A percentile compares a stretch with the other conserved stretches of the same genome.
Evolutionary conservation across 1,139 yeast species (phyloP).

Genomic region (Candida frijolesensis): DNA sequence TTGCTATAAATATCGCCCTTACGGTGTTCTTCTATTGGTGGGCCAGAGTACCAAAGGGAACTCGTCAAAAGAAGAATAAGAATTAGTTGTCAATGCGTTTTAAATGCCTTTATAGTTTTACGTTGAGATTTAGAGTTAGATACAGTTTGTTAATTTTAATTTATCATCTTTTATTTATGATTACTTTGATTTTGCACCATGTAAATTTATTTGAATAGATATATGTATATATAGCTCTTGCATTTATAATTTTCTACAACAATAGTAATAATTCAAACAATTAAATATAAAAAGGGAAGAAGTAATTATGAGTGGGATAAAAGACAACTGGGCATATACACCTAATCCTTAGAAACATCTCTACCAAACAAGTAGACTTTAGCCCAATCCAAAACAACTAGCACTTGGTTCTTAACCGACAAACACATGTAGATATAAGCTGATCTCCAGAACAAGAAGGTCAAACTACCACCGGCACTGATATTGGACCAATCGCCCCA

Average conservation of each 20-base stretch:
- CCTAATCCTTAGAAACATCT: conserved; percentile 65
- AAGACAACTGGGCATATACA: neutral
- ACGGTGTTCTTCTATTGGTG: conserved; percentile 67
- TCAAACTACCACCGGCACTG: conserved; percentile 81
- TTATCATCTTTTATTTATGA: neutral
- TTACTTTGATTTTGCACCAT: no score
- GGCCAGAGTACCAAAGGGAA: conserved; percentile 69
- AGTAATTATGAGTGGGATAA: neutral
- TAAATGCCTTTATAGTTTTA: neutral
- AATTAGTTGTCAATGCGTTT: neutral
- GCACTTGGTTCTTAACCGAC: conserved; percentile 81
- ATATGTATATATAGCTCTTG: no score
- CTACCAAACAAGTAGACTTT: conserved; percentile 89
- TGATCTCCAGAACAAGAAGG: conserved; percentile 92
- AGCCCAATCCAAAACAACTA: conserved; percentile 85
- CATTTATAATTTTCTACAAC: neutral
- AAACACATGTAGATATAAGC: conserved; percentile 93
- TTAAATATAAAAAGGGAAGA: neutral
- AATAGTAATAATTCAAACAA: neutral
- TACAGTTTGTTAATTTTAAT: neutral
- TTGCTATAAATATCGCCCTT: conserved; percentile 51
- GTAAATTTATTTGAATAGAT: no score
- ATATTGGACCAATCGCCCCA: conserved; percentile 86
- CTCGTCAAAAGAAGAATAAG: conserved; percentile 16
- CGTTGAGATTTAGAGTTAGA: neutral